Conservation (phyloP, 192 early-diverging fungal species). For the Rhizophagus prolifer region DNA sequence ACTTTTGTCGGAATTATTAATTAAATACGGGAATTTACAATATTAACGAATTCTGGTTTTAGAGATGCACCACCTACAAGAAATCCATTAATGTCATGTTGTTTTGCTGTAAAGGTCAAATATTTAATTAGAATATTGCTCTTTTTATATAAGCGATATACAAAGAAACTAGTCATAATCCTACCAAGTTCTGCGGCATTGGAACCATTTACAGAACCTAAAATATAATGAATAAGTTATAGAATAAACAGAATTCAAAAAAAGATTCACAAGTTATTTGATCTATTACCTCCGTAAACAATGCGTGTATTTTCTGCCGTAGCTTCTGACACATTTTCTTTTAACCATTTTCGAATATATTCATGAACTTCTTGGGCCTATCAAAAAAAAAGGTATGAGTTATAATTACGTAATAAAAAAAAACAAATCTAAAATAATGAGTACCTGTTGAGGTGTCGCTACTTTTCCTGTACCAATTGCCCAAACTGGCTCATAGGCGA, state of each 20-base stretch:
- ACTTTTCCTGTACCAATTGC: conserved; percentile 99
- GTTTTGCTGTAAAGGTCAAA: conserved; percentile 43
- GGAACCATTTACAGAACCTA: conserved; percentile 82
- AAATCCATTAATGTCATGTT: conserved; percentile 98
- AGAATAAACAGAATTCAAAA: background rate
- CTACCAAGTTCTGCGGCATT: conserved; percentile 78
- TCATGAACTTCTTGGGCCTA: conserved; percentile 94
- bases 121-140: background rate
- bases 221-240: background rate
- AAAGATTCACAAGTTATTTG: background rate
- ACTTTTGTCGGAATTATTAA: background rate
- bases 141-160: background rate
- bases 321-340: conserved; percentile 75
- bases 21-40: conserved; percentile 31
- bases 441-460: conserved; percentile 77
- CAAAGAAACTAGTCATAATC: background rate
- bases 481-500: conserved; percentile 99
- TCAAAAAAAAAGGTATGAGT: background rate
- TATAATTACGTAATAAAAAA: background rate
- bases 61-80: conserved; percentile 98
- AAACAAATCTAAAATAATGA: background rate
- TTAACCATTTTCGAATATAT: conserved; percentile 85
- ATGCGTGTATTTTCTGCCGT: conserved; percentile 91
- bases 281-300: conserved; percentile 74
- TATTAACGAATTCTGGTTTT: conserved; percentile 84